Conservation (phyloP, 495 filamentous ascomycete genomes). For the Aspergillus sparsus region DNA sequence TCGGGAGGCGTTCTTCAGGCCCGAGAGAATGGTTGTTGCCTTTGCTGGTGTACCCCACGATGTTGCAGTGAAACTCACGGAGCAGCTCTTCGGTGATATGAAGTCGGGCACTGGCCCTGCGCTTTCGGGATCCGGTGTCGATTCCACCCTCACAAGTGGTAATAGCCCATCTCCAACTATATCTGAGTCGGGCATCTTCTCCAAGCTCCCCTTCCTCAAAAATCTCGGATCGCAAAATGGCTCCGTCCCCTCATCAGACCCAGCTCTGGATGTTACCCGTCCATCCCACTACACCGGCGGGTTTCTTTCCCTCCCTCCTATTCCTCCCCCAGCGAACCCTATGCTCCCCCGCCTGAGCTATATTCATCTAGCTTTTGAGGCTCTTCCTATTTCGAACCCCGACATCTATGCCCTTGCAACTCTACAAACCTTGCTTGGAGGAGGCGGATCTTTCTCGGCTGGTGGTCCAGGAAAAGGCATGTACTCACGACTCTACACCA, state of each 20-base stretch:
- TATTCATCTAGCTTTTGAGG: conserved; percentile 95
- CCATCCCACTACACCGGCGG: conserved; percentile 92
- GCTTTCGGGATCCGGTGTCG: conserved; percentile 58
- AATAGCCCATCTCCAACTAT: conserved; percentile 45
- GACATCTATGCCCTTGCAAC: conserved; percentile 97
- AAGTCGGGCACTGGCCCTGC: conserved; percentile 46
- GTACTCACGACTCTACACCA: conserved; percentile 96
- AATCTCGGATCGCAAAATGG: conserved; percentile 67
- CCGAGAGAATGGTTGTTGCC: conserved; percentile 88
- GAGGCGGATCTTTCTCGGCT: conserved; percentile 95
- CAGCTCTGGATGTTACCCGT: conserved; percentile 57
- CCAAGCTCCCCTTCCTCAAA: conserved; percentile 90
- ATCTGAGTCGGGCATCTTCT: conserved; percentile 61
- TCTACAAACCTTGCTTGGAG: conserved; percentile 93
- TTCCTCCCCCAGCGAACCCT: conserved; percentile 73
- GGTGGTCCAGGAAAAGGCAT: conserved; percentile 98
- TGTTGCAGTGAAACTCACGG: conserved; percentile 75
- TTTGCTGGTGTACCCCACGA: conserved; percentile 89
- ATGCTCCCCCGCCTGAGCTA: conserved; percentile 82
- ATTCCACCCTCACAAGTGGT: conserved; percentile 50
- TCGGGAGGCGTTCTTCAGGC: conserved; percentile 78
- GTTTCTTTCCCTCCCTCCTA: conserved; percentile 78
- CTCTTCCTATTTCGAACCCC: conserved; percentile 80
- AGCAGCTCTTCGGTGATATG: conserved; percentile 93
- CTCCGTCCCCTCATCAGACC: conserved; percentile 51